These are phyloP conservation scores for Mycena filopes DNA, from an alignment of 768 basidiomycete species.

Conservation along the genomic window DNA sequence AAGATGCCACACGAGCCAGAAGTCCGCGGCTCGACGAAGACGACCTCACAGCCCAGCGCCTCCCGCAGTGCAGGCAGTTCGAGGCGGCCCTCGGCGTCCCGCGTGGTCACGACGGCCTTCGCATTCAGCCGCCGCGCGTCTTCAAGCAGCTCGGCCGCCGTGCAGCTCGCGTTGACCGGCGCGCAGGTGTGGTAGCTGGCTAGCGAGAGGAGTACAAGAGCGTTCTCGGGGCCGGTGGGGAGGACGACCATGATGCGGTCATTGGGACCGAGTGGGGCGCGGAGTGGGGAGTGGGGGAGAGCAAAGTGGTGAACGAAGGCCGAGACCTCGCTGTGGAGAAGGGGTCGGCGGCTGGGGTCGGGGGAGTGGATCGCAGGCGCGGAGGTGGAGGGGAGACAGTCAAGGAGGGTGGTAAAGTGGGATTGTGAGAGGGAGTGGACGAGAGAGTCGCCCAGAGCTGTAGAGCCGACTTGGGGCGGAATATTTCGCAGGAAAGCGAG, in stretches of 20 bases:
- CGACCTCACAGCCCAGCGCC: constrained; percentile 51
- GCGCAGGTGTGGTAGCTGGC: constrained; percentile 58
- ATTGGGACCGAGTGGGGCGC: constrained; percentile 47
- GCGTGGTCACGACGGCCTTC: constrained; percentile 53
- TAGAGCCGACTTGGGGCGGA: background rate
- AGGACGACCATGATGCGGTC: constrained; percentile 58
- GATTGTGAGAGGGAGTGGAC: background rate
- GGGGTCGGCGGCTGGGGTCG: constrained; percentile 45
- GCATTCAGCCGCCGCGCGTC: constrained; percentile 53
- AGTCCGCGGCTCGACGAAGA: constrained; percentile 47
- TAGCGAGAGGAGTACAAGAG: constrained; percentile 54
- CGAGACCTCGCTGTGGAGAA: constrained; percentile 48
- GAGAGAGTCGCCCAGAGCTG: constrained; percentile 4
- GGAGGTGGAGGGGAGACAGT: constrained; percentile 50
- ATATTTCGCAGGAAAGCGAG: constrained; percentile 13
- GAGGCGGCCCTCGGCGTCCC: constrained; percentile 51
- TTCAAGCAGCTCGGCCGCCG: constrained; percentile 53
- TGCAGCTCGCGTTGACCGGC: constrained; percentile 59
- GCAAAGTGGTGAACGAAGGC: constrained; percentile 51
- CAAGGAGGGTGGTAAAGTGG: constrained; percentile 47
- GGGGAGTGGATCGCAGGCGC: constrained; percentile 52
- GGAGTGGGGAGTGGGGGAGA: constrained; percentile 46
- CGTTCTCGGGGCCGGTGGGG: constrained; percentile 58
- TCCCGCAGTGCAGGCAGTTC: constrained; percentile 46
- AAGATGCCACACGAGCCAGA: constrained; percentile 53